Base-by-base conservation (phyloP, 2,329 filamentous ascomycete genomes). In the Calcarisporium arbuscula region DNA sequence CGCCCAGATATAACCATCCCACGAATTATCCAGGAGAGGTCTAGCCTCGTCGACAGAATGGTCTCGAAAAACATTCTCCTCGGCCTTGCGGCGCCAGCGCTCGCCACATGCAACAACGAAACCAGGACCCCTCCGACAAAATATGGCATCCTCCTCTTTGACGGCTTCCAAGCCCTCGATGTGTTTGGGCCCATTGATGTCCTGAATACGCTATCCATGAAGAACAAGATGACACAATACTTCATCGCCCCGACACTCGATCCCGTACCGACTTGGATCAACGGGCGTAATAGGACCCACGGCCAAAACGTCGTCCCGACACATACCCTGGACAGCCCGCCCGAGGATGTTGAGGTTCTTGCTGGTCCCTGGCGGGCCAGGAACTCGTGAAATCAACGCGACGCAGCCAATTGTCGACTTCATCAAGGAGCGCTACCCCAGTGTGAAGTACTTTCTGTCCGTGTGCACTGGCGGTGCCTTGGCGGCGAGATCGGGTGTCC, bases 381-480 rank as follows among this genome's bases (percentile, higher is more conserved):
- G 62, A 1, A 47, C 53, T 2, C 47, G 54, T 5, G 38, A 52
- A 4, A 15, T 45, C 0, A 43, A 53, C 2, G 37, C 37, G 1
- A 46, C 48, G 0, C 33, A 52, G 6, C 34, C 39, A 6, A 46
- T 57, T 3, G 49, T 51, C 4, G 53, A 65, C n/a, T 77, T 67
- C 41, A 52, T 77, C 27, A 45, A 44, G 5, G 44, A 51, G 0
- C 44, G 47, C 4, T 71, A 64, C 40, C 60, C 66, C 0, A 55
- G 56, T 7, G 43, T 77, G 6, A 52, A 61, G 30, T 74, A 71
- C 39, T 46, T 79, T 6, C 56, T 82, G n/a, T 78, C 73, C 0
- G 67, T 82, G 0, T 83, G 80, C 48, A 82, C 75, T 0, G 79
- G 79, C 0, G 61, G 70, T 3, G 64, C 65, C 3, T 50, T 79